Conservation (phyloP, 805 yeast species). For the Candida khao-thaluensis region DNA sequence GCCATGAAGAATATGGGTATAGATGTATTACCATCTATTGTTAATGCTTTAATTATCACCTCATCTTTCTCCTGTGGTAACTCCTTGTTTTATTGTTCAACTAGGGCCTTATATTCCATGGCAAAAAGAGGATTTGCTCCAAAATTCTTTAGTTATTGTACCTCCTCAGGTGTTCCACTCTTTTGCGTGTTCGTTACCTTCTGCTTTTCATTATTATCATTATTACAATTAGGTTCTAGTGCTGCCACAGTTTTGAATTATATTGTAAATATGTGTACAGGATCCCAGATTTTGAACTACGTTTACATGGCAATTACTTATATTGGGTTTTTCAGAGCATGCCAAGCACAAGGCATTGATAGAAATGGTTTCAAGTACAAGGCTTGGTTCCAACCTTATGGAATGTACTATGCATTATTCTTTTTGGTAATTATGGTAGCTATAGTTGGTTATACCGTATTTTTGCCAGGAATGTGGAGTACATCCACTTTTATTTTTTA, state of each 20-base stretch:
- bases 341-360: slow-evolving; percentile 37
- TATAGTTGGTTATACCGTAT: slow-evolving; percentile 67
- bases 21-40: slow-evolving; percentile 67
- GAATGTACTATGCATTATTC: slow-evolving; percentile 27
- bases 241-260: slow-evolving; percentile 40
- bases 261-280: slow-evolving; percentile 47
- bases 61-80: slow-evolving; percentile 84
- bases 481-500: slow-evolving; percentile 60
- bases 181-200: slow-evolving; percentile 49
- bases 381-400: slow-evolving; percentile 43
- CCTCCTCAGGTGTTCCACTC: slow-evolving; percentile 66
- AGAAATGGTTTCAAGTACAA: slow-evolving; percentile 37
- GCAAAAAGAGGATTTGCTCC: slow-evolving; percentile 77
- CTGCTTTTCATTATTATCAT: slow-evolving; percentile 16
- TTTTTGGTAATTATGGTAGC: slow-evolving; percentile 45
- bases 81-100: slow-evolving; percentile 71
- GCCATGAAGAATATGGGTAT: slow-evolving; percentile 71
- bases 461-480: slow-evolving; percentile 57
- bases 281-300: slow-evolving; percentile 47
- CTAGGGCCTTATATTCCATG: slow-evolving; percentile 65
- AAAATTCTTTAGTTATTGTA: slow-evolving; percentile 55
- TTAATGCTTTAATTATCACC: slow-evolving; percentile 71
- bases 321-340: slow-evolving; percentile 42
- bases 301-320: slow-evolving; percentile 45
- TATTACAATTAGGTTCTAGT: slow-evolving; percentile 26